Evolutionary conservation across 2,329 filamentous ascomycete species (phyloP), one percentile per base, ranked within the genome.

Genomic region (Cytospora mali): DNA sequence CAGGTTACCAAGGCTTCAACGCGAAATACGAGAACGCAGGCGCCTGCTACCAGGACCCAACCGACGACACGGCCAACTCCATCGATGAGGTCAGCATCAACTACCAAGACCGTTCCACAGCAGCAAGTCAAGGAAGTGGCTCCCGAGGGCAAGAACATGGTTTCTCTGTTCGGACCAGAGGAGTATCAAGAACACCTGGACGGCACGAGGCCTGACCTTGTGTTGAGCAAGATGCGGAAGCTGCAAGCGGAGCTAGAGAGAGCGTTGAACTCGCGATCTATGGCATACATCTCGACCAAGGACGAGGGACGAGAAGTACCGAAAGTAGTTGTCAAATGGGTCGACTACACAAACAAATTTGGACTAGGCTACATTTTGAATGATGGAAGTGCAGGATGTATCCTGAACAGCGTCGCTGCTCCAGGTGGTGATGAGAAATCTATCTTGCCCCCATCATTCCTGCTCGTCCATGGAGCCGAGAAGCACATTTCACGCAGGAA

Each of bases 341-440:
- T 95, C 7, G 91, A 95, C 73, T 95, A 95, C 74, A 92, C 90
- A 64, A 92, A 93, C 75, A 93, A 93, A 73, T 92, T 93, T 73
- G 91, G 91, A 14, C 82, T 95, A 18, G 91, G 91, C 39, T 95
- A 94, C 71, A 92, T 94, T 62, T 79, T 95, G 59, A 91, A 91
- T 66, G 90, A 94, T 67, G 91, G 91, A 31, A 92, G 88, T 66
- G 88, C 93, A 23, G 91, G 91, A 18, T 93, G 89, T 67, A 85
- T 89, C 55, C 77, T 87, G 56, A 79, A 81, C 27, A 84, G 83
- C 62, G 83, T 87, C 58, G 81, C 82, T 14, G 81, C 80, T 1
- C 79, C 78, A 1, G 79, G 82, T 55, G 82, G 81, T 29, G 76
- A 76, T 64, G 80, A 79, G 65, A 77, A 75, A 1, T 81, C 82